Conservation (phyloP, 2,329 filamentous ascomycete species). For the Cladosporium sp. region DNA sequence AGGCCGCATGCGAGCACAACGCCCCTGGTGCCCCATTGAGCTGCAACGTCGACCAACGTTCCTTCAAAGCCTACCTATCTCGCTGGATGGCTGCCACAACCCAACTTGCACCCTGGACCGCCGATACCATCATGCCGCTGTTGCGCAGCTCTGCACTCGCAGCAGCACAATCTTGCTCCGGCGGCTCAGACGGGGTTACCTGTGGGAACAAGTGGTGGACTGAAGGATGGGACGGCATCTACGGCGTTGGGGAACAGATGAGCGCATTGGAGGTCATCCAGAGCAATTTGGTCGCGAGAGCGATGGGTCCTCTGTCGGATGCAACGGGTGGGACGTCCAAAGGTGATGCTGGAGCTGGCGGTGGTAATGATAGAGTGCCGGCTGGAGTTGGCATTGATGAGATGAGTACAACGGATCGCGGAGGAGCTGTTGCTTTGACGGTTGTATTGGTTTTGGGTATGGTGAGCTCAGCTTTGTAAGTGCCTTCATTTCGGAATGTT, state of each 20-base stretch:
- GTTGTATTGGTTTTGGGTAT: not conserved
- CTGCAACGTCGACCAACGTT: slow-evolving; percentile 43
- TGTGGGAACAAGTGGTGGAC: slow-evolving; percentile 43
- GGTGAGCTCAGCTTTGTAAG: not conserved
- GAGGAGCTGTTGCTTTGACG: slow-evolving; percentile 53
- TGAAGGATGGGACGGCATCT: slow-evolving; percentile 37
- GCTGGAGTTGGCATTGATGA: not conserved
- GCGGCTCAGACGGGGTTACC: slow-evolving; percentile 41
- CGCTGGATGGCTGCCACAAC: slow-evolving; percentile 51
- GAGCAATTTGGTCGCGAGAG: slow-evolving; percentile 37
- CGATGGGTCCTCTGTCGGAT: slow-evolving; percentile 42
- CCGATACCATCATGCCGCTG: slow-evolving; percentile 47
- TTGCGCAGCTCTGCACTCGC: slow-evolving; percentile 51
- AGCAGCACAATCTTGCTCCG: slow-evolving; percentile 52
- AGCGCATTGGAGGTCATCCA: slow-evolving; percentile 51
- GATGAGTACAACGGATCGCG: slow-evolving; percentile 47
- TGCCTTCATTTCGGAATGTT: not conserved
- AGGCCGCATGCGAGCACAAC: slow-evolving; percentile 42
- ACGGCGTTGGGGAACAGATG: slow-evolving; percentile 56
- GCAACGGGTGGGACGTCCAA: slow-evolving; percentile 49
- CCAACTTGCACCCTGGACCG: slow-evolving; percentile 56
- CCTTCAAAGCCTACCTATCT: slow-evolving; percentile 39
- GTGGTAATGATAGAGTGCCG: not conserved
- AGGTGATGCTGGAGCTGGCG: slow-evolving; percentile 43
- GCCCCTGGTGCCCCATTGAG: slow-evolving; percentile 19